A percentile compares a stretch with the other conserved stretches of the same genome.
Evolutionary conservation across 2,329 filamentous ascomycete genomes (phyloP).

Genomic region (Tolypocladium endophyticum): DNA sequence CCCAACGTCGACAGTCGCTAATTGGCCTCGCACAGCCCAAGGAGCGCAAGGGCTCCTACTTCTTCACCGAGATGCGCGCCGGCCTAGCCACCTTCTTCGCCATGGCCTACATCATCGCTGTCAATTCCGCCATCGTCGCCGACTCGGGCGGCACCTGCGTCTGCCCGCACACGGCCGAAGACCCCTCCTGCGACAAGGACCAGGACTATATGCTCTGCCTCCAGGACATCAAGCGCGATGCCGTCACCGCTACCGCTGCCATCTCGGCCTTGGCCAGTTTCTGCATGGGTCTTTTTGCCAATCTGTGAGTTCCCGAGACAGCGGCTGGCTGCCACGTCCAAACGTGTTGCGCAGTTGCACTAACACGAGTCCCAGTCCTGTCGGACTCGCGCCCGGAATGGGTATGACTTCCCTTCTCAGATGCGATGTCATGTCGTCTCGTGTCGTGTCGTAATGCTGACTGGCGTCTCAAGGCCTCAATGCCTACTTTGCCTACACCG

Average conservation of each 20-base stretch:
- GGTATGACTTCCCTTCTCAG: conserved; percentile 13
- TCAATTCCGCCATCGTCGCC: conserved; percentile 43
- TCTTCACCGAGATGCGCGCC: conserved; percentile 76
- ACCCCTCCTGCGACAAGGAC: conserved; percentile 42
- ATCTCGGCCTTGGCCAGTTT: conserved; percentile 73
- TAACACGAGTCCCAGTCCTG: conserved; percentile 14
- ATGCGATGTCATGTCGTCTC: neutral
- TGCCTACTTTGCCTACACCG: conserved; percentile 73
- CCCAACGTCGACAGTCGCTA: neutral
- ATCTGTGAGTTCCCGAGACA: conserved; percentile 39
- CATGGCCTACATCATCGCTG: conserved; percentile 44
- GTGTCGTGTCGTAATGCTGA: conserved; percentile 1
- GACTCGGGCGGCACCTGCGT: conserved; percentile 68
- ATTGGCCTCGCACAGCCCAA: conserved; percentile 36
- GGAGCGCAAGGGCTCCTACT: conserved; percentile 64
- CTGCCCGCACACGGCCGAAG: conserved; percentile 43
- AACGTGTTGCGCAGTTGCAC: neutral
- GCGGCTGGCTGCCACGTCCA: neutral
- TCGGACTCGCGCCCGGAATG: conserved; percentile 32
- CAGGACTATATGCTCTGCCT: conserved; percentile 54
- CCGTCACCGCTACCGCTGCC: conserved; percentile 77
- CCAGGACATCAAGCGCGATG: conserved; percentile 58
- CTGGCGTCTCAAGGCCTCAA: conserved; percentile 45
- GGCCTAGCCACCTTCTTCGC: conserved; percentile 73
- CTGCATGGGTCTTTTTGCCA: conserved; percentile 73